Evolutionary conservation across 768 basidiomycete genomes (phyloP).

Genomic region (Rhodotorula graminis): DNA sequence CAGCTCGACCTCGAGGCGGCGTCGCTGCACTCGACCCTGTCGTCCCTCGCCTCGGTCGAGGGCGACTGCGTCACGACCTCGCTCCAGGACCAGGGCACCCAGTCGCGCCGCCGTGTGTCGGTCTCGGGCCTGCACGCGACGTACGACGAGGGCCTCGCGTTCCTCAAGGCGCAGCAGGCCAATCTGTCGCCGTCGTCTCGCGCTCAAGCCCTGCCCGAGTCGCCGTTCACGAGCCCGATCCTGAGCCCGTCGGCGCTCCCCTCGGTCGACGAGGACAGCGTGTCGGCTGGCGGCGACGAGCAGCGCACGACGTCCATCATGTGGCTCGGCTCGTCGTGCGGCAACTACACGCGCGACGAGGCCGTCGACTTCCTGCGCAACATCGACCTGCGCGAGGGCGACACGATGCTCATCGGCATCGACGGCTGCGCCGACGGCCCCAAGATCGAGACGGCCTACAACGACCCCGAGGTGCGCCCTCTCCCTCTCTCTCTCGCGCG

Average conservation of each 20-base stretch:
- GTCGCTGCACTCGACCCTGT: conserved; percentile 75
- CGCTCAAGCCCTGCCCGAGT: background rate
- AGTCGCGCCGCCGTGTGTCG: conserved; percentile 60
- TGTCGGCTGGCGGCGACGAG: background rate
- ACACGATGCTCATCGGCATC: conserved; percentile 83
- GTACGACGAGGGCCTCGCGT: conserved; percentile 81
- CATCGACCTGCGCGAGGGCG: conserved; percentile 52
- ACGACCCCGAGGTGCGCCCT: conserved; percentile 59
- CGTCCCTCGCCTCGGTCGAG: conserved; percentile 52
- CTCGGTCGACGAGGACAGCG: conserved; percentile 14
- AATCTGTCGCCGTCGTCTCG: background rate
- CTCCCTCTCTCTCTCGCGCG: conserved; percentile 51
- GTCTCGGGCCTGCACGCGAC: conserved; percentile 85
- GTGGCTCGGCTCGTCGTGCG: conserved; percentile 86
- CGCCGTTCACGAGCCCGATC: conserved; percentile 7
- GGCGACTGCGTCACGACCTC: conserved; percentile 38
- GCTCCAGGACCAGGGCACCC: conserved; percentile 46
- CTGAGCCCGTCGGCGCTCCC: conserved; percentile 1
- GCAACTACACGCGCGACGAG: conserved; percentile 73
- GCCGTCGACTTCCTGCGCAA: conserved; percentile 65
- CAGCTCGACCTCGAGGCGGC: conserved; percentile 87
- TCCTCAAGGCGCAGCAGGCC: conserved; percentile 54
- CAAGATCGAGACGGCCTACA: conserved; percentile 79
- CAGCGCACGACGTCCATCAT: conserved; percentile 52
- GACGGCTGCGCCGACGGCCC: conserved; percentile 71